These are phyloP conservation scores for Podila verticillata DNA, from an alignment of 192 early-diverging fungal genomes.

Conservation along the genomic window DNA sequence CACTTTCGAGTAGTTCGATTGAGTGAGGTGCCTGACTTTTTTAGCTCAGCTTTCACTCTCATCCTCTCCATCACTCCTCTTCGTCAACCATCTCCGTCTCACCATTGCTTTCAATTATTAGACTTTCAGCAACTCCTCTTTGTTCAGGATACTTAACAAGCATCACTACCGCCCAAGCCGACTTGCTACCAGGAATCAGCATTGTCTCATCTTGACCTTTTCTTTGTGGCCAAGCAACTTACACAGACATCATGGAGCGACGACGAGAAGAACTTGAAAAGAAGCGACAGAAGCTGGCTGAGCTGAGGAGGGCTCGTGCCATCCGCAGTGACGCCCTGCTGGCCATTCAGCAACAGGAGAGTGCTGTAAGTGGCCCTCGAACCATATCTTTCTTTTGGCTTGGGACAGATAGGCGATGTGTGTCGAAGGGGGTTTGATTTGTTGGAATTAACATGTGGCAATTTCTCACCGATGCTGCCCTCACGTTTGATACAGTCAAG, in stretches of 20 bases:
- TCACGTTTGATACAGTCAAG: background rate
- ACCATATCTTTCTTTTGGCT: background rate
- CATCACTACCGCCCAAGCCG: background rate
- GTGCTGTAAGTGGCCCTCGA: background rate
- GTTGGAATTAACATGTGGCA: background rate
- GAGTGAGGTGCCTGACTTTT: no score
- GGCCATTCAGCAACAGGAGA: slow-evolving; percentile 18
- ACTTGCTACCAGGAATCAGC: background rate
- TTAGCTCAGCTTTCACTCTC: background rate
- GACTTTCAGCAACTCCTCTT: background rate
- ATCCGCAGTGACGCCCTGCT: slow-evolving; percentile 69
- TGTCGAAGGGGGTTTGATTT: no score
- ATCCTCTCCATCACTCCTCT: slow-evolving; percentile 10
- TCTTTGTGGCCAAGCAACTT: background rate
- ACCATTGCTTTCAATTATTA: background rate
- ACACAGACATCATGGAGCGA: slow-evolving; percentile 62
- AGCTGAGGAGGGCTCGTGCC: slow-evolving; percentile 83
- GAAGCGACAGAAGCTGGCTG: slow-evolving; percentile 91
- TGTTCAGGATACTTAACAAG: background rate
- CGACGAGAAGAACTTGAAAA: slow-evolving; percentile 87
- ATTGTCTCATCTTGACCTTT: background rate
- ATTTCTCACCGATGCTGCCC: background rate
- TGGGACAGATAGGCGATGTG: background rate
- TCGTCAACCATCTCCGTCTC: background rate
- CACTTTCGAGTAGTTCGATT: no score